Evolutionary conservation across 2,329 filamentous ascomycete genomes (phyloP), one percentile per base, ranked within the genome.

Genomic region (Hymenoscyphus salicellus): DNA sequence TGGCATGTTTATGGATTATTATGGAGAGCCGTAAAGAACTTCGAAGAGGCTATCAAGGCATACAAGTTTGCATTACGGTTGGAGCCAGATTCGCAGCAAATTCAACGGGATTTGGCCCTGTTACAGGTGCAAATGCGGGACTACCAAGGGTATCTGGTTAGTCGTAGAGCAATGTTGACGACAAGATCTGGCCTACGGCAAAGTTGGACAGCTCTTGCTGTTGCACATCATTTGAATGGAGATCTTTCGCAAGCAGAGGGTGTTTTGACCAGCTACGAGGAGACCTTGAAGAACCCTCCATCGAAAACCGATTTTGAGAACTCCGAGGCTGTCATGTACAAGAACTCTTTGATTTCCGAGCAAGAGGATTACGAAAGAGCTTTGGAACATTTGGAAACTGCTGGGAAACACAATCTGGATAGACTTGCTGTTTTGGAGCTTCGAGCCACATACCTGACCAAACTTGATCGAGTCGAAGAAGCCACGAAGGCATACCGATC

Each of bases 1-100:
- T 99, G 95, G 95, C 96, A 99, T 79, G 95, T 99, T 66, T 99
- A 98, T 77, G 95, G 96, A 36, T 80, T 99, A 71, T 84, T 99
- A 60, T 98, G 96, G 80, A 89, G 94, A 60, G 89, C 92, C 58
- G 90, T 91, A 75, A 98, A 98, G 84, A 98, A 99, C 79, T 98
- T 96, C 73, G 95, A 98, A 78, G 95, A 98, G 80, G 94, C 96
- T 10, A 97, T 97, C 81, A 98, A 98, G 83, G 96, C 95, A 65
- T 99, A 99, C 83, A 96, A 96, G 77, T 97, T 96, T 78, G 95
- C 95, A 17, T 82, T 99, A 72, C 89, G 87, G 76, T 85, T 98
- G 66, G 95, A 99, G 75, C 94, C 96, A n/a, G 93, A 96, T 26
- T 97, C 92, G 16, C 84, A 87, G 68, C 94, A 97, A 78, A 99